Percentiles rank a stretch among this genome's conserved stretches.
Conservation (phyloP, 495 filamentous ascomycete species). For the Aspergillus incahuasiensis region DNA sequence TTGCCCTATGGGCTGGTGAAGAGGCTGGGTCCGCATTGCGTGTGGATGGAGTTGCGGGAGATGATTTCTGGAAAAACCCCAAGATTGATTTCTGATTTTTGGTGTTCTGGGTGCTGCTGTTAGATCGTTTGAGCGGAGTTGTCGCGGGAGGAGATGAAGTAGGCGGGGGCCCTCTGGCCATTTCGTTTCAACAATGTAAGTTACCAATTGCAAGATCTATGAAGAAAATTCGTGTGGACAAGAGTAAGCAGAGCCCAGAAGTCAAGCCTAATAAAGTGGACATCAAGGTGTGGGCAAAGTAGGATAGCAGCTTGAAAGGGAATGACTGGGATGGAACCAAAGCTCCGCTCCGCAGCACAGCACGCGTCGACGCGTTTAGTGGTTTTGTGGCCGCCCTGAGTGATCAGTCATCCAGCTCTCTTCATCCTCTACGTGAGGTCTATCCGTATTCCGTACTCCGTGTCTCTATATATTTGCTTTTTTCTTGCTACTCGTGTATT, state of each 20-base stretch:
- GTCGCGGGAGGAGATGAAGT: slow-evolving; percentile 36
- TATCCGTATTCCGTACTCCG: too few species aligned
- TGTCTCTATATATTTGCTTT: not conserved
- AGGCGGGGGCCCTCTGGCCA: slow-evolving; percentile 35
- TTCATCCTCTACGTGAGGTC: not conserved
- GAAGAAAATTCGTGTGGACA: too few species aligned
- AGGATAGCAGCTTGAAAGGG: too few species aligned
- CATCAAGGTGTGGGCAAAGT: too few species aligned
- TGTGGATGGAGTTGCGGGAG: slow-evolving; percentile 39
- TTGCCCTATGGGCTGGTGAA: slow-evolving; percentile 40
- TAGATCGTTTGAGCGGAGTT: slow-evolving; percentile 45
- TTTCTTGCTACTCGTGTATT: not conserved
- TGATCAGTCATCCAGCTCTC: not conserved
- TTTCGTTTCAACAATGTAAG: slow-evolving; percentile 14
- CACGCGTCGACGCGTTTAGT: slow-evolving; percentile 45
- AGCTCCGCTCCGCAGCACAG: slow-evolving; percentile 3
- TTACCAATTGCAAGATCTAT: not conserved
- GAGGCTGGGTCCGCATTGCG: slow-evolving; percentile 36
- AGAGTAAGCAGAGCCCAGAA: too few species aligned
- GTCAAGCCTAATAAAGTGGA: too few species aligned
- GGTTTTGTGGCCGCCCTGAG: slow-evolving; percentile 14
- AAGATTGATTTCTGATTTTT: slow-evolving; percentile 78
- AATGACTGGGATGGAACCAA: too few species aligned
- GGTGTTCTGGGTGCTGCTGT: slow-evolving; percentile 46
- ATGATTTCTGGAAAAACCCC: slow-evolving; percentile 77